phyloP scores from a whole-genome alignment of 2,329 filamentous ascomycete genomes.

The Colletotrichum eleusines region DNA sequence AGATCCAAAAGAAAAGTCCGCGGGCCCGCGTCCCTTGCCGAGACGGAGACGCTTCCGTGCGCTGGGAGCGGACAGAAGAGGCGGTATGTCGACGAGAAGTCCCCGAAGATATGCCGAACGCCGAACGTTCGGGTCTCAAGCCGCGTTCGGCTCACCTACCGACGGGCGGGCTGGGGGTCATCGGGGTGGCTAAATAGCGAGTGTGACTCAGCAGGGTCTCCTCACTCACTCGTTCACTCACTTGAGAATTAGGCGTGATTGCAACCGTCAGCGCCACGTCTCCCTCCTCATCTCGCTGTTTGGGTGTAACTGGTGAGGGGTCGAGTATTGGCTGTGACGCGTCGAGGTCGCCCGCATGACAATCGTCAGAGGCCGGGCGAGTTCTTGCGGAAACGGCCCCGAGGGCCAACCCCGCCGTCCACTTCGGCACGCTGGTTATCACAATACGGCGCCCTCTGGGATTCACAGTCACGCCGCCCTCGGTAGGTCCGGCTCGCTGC shows the following conservation, averaged over 20 bases:
- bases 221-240: background rate
- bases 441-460: background rate
- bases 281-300: background rate
- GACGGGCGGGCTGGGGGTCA: background rate
- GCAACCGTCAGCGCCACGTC: background rate
- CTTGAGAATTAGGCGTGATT: background rate
- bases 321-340: background rate
- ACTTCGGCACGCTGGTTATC: background rate
- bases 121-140: conserved; percentile 15
- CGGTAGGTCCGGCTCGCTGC: too few relatives aligned
- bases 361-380: background rate
- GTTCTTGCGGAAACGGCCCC: conserved; percentile 18
- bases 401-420: conserved; percentile 3
- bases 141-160: conserved; percentile 2
- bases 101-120: conserved; percentile 22
- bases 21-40: background rate
- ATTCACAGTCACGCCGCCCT: background rate
- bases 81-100: conserved; percentile 41
- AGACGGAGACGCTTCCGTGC: too few relatives aligned
- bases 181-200: background rate
- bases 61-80: background rate
- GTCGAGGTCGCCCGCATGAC: background rate
- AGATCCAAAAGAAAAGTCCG: background rate
- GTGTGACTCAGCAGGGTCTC: conserved; percentile 17
- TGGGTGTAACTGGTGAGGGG: too few relatives aligned